phyloP scores from a whole-genome alignment of 2,329 filamentous ascomycete species.

The Chaetomium sp. region DNA sequence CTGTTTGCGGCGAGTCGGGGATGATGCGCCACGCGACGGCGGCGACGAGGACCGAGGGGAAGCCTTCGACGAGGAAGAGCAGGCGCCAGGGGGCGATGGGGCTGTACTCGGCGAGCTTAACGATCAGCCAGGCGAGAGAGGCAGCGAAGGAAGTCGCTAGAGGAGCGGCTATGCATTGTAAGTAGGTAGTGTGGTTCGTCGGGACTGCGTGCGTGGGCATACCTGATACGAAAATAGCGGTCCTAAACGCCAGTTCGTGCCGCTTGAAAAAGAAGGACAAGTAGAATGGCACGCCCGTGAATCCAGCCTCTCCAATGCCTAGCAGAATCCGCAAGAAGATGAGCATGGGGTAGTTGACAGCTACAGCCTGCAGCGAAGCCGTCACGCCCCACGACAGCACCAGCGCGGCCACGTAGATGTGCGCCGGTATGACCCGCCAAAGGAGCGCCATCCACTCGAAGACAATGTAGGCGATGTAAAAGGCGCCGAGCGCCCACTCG shows the following conservation, averaged over 20 bases:
- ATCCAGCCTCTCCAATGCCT: constrained; percentile 66
- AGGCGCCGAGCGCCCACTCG: constrained; percentile 62
- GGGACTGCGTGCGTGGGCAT: constrained; percentile 29
- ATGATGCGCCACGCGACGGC: constrained; percentile 74
- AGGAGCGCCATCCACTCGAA: constrained; percentile 68
- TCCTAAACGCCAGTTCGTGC: constrained; percentile 79
- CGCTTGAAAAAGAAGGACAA: constrained; percentile 66
- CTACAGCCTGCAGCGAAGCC: constrained; percentile 71
- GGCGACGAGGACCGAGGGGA: constrained; percentile 76
- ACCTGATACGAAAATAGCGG: constrained; percentile 82
- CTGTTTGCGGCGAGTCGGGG: constrained; percentile 73
- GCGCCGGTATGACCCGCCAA: constrained; percentile 62
- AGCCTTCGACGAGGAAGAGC: constrained; percentile 81
- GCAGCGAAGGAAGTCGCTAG: constrained; percentile 82
- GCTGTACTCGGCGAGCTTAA: constrained; percentile 63
- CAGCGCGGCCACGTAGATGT: constrained; percentile 60
- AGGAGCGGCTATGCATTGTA: constrained; percentile 64
- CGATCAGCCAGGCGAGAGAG: constrained; percentile 75
- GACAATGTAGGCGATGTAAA: constrained; percentile 64
- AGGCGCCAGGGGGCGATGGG: constrained; percentile 84
- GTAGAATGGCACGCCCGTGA: constrained; percentile 65
- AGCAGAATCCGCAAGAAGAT: constrained; percentile 58
- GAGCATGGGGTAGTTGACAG: constrained; percentile 63
- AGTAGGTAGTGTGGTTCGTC: constrained; percentile 36
- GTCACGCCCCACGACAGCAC: constrained; percentile 79